Evolutionary conservation across 805 yeast species (phyloP), one percentile per base, ranked within the genome.

Genomic region (Lachancea dasiensis): DNA sequence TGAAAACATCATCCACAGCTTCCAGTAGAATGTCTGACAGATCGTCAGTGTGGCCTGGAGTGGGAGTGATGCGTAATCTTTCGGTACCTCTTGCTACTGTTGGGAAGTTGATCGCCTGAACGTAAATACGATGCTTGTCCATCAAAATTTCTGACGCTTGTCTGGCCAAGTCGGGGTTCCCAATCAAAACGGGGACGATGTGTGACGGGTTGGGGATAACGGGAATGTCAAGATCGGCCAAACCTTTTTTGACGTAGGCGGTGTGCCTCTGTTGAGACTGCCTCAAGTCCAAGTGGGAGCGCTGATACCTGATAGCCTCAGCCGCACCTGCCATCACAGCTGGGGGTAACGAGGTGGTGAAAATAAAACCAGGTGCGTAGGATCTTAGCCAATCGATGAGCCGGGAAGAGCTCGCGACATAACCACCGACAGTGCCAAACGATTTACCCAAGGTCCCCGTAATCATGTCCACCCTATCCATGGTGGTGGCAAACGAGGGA

Each of bases 381-480:
- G 96, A 86, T 65, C 99, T 79, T 51, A 92, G 69, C 96, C 96
- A 90, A 67, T 92, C 99, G 50, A 89, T 75, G 61, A 90, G 71
- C 46, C 71, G 73, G 34, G 80, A 75, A 27, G 81, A 79, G 25
- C 92, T 97, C 39, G 98, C 96, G 48, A 92, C 81, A 60, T 92
- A 92, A 43, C 99, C 99, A 56, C 99, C 99, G 45, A 92, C 97
- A 36, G 87, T 75, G 56, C 97, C 99, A 55, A 79, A 92, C 11
- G 97, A 92, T 65, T 92, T 92, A 63, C 97, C 98, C 49, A 92
- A 73, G 36, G 99, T 92, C 49, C 97, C 98, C 36, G 98, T 90
- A 58, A 92, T 79, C 79, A 92, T 86, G 59, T 92, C 98, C 40
- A 92, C 76, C 60, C 97, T 79, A 61, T 81, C 89, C 85, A 82